These are phyloP conservation scores for Cyclotella baltica DNA, from an alignment of 108 stramenopile species.

Conservation along the genomic window DNA sequence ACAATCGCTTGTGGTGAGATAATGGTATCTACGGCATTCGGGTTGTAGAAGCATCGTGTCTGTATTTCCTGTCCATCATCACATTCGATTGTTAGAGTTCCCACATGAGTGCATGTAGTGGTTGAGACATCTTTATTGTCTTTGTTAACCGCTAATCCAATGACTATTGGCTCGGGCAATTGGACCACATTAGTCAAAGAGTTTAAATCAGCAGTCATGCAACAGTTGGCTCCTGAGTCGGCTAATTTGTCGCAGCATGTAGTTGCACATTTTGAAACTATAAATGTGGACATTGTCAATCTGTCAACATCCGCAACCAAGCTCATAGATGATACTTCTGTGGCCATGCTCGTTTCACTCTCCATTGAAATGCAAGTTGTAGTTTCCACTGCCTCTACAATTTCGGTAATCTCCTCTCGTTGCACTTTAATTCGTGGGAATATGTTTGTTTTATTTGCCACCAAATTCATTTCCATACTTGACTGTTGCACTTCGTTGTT, in stretches of 20 bases:
- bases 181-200: background rate
- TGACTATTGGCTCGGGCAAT: background rate
- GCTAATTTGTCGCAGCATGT: background rate
- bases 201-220: background rate
- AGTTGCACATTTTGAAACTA: background rate
- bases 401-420: no score
- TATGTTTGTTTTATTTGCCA: background rate
- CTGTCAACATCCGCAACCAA: background rate
- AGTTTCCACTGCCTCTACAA: no score
- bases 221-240: background rate
- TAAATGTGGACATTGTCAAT: background rate
- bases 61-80: background rate
- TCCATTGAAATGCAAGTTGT: no score
- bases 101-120: background rate
- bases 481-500: background rate
- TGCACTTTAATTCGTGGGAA: no score
- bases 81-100: background rate
- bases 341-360: no score
- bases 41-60: background rate
- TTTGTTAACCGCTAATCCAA: background rate
- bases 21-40: no score
- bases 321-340: no score
- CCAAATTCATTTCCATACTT: background rate
- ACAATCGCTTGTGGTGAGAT: background rate
- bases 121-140: no score